Conservation (phyloP, 2,329 filamentous ascomycete genomes). For the Mycosphaerella sp. region DNA sequence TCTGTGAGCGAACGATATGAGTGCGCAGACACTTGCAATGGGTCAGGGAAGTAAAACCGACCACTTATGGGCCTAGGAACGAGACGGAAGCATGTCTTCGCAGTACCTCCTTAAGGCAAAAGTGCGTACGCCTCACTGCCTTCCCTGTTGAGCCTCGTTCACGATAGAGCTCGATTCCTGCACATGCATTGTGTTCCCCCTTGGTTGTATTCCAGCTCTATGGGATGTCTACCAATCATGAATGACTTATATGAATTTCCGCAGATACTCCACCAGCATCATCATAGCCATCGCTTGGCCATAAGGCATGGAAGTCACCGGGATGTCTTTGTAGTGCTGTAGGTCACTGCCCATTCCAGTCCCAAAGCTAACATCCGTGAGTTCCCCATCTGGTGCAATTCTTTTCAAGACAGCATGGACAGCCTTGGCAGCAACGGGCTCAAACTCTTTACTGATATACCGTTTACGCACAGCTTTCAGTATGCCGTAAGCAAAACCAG, state of each 20-base stretch:
- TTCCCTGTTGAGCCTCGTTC: slow-evolving; percentile 4
- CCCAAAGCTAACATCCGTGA: slow-evolving; percentile 69
- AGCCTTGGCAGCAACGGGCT: slow-evolving; percentile 57
- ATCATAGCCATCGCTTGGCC: slow-evolving; percentile 82
- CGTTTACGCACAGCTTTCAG: slow-evolving; percentile 65
- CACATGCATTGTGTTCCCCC: no score
- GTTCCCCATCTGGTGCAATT: slow-evolving; percentile 61
- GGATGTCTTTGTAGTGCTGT: slow-evolving; percentile 72
- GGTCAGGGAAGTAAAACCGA: not conserved
- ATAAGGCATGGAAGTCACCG: slow-evolving; percentile 74
- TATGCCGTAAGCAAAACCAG: slow-evolving; percentile 74
- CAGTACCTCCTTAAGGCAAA: not conserved
- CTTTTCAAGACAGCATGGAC: slow-evolving; percentile 61
- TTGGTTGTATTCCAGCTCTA: not conserved
- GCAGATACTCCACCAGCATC: slow-evolving; percentile 67
- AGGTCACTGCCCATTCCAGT: slow-evolving; percentile 69
- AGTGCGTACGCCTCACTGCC: not conserved
- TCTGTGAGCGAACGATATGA: no score
- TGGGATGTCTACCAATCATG: not conserved
- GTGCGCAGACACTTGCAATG: no score
- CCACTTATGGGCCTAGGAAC: no score
- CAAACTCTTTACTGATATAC: slow-evolving; percentile 60
- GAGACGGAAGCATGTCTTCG: not conserved
- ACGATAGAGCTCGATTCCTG: no score
- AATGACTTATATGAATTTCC: slow-evolving; percentile 49